Conservation (phyloP, 2,329 filamentous ascomycete genomes). For the Cercospora canescens region DNA sequence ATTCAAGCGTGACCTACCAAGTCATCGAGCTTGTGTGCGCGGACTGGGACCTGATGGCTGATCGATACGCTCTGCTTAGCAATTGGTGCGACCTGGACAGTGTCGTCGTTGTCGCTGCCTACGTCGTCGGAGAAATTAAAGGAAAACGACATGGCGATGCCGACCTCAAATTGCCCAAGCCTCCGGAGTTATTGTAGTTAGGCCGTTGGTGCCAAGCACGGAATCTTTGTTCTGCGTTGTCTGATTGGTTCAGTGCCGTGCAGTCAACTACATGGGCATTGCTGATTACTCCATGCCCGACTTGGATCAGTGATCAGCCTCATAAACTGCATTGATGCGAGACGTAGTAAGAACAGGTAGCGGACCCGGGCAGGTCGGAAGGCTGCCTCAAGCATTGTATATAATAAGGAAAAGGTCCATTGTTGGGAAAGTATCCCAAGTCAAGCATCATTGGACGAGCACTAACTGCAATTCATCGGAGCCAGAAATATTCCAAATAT, state of each 20-base stretch:
- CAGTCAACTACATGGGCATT: neutral
- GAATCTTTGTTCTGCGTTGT: neutral
- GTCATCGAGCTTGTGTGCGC: slow-evolving; percentile 44
- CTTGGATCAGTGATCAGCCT: neutral
- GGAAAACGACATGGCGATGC: slow-evolving; percentile 46
- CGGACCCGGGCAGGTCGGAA: neutral
- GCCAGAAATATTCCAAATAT: neutral
- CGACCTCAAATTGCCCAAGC: neutral
- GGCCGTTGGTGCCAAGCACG: neutral
- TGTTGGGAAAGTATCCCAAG: neutral
- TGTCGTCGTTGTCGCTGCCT: slow-evolving; percentile 44
- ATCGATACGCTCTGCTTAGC: slow-evolving; percentile 5
- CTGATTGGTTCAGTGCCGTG: neutral
- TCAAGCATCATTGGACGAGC: neutral
- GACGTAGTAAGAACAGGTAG: neutral
- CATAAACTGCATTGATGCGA: neutral
- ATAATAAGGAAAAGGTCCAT: neutral
- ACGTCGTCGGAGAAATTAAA: slow-evolving; percentile 63
- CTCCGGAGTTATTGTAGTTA: neutral
- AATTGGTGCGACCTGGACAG: neutral
- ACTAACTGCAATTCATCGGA: neutral
- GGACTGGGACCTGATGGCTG: slow-evolving; percentile 18
- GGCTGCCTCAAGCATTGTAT: neutral
- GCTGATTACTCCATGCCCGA: neutral
- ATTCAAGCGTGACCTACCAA: slow-evolving; percentile 44